Conservation (phyloP, 495 filamentous ascomycete genomes). For the Friedmanniomyces endolithicus region DNA sequence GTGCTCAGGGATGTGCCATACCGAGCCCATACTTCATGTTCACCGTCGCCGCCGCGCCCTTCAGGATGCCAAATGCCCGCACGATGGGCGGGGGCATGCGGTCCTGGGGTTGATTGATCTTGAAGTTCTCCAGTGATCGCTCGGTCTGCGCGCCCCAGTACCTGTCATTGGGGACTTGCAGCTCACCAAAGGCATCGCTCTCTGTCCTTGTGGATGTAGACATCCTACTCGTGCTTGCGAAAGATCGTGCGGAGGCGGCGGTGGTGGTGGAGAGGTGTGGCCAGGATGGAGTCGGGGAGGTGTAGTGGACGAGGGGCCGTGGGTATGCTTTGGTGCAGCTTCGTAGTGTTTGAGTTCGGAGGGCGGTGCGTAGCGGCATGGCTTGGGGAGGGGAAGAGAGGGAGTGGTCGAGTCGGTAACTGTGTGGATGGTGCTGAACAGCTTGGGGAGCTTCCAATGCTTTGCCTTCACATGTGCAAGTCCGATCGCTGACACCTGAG, state of each 20-base stretch:
- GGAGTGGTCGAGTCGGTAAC: neutral
- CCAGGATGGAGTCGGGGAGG: neutral
- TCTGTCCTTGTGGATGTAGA: slow-evolving; percentile 53
- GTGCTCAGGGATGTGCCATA: slow-evolving; percentile 34
- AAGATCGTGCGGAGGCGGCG: slow-evolving; percentile 5
- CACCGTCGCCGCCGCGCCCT: slow-evolving; percentile 89
- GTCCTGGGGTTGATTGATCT: slow-evolving; percentile 97
- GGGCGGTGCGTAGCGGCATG: slow-evolving; percentile 1
- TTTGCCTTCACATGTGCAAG: too few species aligned
- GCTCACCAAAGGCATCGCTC: slow-evolving; percentile 93
- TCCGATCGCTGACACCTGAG: too few species aligned
- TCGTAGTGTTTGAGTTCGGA: neutral
- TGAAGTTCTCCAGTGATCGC: slow-evolving; percentile 92
- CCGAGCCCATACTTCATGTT: slow-evolving; percentile 93
- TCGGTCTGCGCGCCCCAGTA: slow-evolving; percentile 99
- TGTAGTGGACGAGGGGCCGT: neutral
- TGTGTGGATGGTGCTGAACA: too few species aligned
- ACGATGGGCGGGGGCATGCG: slow-evolving; percentile 92
- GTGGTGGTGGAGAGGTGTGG: neutral
- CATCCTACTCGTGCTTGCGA: slow-evolving; percentile 24
- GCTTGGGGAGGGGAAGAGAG: neutral
- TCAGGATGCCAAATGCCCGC: slow-evolving; percentile 90
- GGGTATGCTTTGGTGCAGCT: neutral
- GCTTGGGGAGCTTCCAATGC: too few species aligned
- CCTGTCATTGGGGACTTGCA: slow-evolving; percentile 79